Evolutionary conservation across 192 early-diverging fungal genomes (phyloP).

Genomic region (Umbelopsis sp.): DNA sequence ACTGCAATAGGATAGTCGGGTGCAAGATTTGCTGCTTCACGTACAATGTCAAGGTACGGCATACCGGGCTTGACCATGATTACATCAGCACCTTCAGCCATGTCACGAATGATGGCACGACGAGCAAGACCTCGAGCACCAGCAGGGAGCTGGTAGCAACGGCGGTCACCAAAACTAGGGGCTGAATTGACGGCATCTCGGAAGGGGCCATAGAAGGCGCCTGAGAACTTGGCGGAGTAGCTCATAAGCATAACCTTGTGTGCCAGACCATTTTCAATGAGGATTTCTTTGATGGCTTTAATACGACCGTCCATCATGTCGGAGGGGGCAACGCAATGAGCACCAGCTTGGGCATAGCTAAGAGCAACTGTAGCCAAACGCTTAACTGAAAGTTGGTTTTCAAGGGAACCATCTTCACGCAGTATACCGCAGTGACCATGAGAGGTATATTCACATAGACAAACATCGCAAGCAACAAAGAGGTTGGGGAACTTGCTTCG

Average conservation of each 20-base stretch:
- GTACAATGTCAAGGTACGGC: slow-evolving; percentile 94
- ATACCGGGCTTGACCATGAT: slow-evolving; percentile 97
- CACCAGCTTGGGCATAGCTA: slow-evolving; percentile 88
- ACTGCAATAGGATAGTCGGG: slow-evolving; percentile 92
- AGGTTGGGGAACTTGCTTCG: slow-evolving; percentile 76
- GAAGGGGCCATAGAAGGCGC: slow-evolving; percentile 96
- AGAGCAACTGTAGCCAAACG: slow-evolving; percentile 85
- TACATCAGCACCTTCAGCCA: slow-evolving; percentile 93
- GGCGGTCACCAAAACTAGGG: slow-evolving; percentile 89
- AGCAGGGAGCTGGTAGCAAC: slow-evolving; percentile 93
- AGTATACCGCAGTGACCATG: slow-evolving; percentile 96
- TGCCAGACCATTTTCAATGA: slow-evolving; percentile 73
- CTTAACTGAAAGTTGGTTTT: slow-evolving; percentile 78
- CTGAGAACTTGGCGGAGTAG: slow-evolving; percentile 98
- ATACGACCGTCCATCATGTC: slow-evolving; percentile 99
- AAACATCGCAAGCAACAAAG: slow-evolving; percentile 92
- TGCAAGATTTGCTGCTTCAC: slow-evolving; percentile 75
- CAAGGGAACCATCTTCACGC: slow-evolving; percentile 76
- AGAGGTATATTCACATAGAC: slow-evolving; percentile 93
- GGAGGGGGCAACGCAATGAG: slow-evolving; percentile 88
- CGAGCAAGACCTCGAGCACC: slow-evolving; percentile 87
- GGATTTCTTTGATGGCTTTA: slow-evolving; percentile 84
- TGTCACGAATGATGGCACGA: slow-evolving; percentile 86
- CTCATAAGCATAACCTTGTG: slow-evolving; percentile 88
- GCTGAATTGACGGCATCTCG: slow-evolving; percentile 94